These are phyloP conservation scores for Ambrosiella cleistominuta DNA, from an alignment of 2,329 filamentous ascomycete genomes.

Conservation along the genomic window DNA sequence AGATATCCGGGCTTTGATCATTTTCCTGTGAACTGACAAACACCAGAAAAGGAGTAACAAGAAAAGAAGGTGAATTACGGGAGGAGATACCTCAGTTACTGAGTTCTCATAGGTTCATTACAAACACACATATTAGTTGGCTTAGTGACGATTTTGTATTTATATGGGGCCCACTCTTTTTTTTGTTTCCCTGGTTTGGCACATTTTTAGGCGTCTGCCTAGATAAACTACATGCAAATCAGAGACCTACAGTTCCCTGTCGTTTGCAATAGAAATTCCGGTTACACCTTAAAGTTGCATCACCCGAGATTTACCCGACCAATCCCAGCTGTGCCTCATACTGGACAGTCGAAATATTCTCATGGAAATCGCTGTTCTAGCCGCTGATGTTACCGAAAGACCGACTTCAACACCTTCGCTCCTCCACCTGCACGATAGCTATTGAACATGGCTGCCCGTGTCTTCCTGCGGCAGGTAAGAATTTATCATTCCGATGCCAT, in stretches of 20 bases:
- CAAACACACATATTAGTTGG: no score
- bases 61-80: neutral
- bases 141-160: no score
- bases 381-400: constrained; percentile 5
- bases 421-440: neutral
- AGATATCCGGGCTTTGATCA: constrained; percentile 13
- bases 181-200: neutral
- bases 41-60: neutral
- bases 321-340: constrained; percentile 4
- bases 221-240: neutral
- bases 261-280: neutral
- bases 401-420: constrained; percentile 2
- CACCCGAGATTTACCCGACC: constrained; percentile 12
- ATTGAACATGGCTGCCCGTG: constrained; percentile 40
- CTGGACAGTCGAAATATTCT: constrained; percentile 13
- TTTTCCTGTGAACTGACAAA: neutral
- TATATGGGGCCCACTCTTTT: no score
- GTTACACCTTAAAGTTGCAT: neutral
- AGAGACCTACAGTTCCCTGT: neutral
- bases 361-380: constrained; percentile 4
- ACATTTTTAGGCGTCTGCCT: neutral
- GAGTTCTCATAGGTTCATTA: no score
- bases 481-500: neutral
- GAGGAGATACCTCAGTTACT: neutral
- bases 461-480: constrained; percentile 38